Evolutionary conservation across 2,329 filamentous ascomycete genomes (phyloP).

Genomic region (Camillea tinctor): DNA sequence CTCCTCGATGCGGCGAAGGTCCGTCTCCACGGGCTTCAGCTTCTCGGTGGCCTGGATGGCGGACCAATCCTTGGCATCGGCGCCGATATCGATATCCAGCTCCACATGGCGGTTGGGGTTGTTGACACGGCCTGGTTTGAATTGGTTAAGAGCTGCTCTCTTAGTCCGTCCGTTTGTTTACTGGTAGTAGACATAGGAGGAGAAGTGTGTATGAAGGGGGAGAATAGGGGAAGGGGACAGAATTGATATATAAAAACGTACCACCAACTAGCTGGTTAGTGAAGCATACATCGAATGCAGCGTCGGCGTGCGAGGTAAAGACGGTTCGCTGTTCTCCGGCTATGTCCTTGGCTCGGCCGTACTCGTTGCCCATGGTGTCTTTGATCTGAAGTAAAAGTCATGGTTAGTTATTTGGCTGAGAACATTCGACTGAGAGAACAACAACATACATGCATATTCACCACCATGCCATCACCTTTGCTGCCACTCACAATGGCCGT

Average conservation of each 20-base stretch:
- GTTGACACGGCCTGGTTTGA: constrained; percentile 34
- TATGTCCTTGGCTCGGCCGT: constrained; percentile 86
- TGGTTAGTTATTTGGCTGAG: constrained; percentile 4
- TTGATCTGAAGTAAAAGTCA: constrained; percentile 68
- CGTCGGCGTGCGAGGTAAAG: constrained; percentile 89
- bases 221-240: neutral
- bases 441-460: constrained; percentile 83
- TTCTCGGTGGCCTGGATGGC: constrained; percentile 96
- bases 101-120: constrained; percentile 71
- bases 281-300: constrained; percentile 95
- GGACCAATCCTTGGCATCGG: constrained; percentile 97
- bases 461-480: constrained; percentile 85
- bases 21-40: constrained; percentile 94
- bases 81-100: constrained; percentile 93
- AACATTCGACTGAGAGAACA: neutral
- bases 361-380: constrained; percentile 94
- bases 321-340: constrained; percentile 89
- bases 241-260: constrained; percentile 44
- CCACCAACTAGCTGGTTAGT: constrained; percentile 75
- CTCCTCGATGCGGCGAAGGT: constrained; percentile 90
- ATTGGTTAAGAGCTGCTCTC: constrained; percentile 22
- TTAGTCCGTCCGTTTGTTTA: constrained; percentile 16
- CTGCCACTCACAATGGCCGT: constrained; percentile 84
- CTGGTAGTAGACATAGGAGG: neutral
- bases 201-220: neutral